A percentile compares a stretch with the other conserved stretches of the same genome.
Evolutionary conservation across 441 rosid species (phyloP).

Genomic region (Populus trichocarpa): DNA sequence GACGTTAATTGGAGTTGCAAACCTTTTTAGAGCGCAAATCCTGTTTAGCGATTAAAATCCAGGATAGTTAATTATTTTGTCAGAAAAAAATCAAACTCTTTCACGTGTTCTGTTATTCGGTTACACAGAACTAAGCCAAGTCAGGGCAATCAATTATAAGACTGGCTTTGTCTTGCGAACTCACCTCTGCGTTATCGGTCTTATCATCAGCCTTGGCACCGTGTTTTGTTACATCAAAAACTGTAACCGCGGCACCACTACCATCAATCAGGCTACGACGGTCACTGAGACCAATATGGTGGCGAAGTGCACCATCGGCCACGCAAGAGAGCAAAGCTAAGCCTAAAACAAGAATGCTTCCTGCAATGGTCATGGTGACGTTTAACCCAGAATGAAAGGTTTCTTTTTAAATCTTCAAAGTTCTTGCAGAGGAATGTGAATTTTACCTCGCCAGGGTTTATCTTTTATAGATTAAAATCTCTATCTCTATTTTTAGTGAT

Average conservation of each 20-base stretch:
- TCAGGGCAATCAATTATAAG: background rate
- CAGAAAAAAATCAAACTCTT: too few species aligned
- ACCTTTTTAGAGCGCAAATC: background rate
- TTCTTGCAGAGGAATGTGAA: background rate
- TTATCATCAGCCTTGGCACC: conserved; percentile 29
- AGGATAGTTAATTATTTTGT: background rate
- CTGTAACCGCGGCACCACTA: background rate
- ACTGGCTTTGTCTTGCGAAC: background rate
- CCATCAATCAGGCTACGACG: background rate
- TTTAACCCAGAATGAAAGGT: background rate
- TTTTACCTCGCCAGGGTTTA: background rate
- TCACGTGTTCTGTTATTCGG: background rate
- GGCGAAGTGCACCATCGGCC: conserved; percentile 15
- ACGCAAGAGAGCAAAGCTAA: conserved; percentile 20
- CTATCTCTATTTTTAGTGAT: background rate
- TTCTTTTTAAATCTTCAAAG: background rate
- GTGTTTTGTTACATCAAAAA: conserved; percentile 19
- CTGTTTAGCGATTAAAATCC: background rate
- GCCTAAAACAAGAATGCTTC: conserved; percentile 10
- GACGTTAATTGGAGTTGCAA: too few species aligned
- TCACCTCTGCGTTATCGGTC: conserved; percentile 17
- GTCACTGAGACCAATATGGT: background rate
- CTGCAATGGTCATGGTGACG: conserved; percentile 25
- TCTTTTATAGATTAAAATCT: background rate
- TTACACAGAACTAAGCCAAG: background rate